Evolutionary conservation across 2,329 filamentous ascomycete species (phyloP), one percentile per base, ranked within the genome.

Genomic region (Fusarium floridanum): DNA sequence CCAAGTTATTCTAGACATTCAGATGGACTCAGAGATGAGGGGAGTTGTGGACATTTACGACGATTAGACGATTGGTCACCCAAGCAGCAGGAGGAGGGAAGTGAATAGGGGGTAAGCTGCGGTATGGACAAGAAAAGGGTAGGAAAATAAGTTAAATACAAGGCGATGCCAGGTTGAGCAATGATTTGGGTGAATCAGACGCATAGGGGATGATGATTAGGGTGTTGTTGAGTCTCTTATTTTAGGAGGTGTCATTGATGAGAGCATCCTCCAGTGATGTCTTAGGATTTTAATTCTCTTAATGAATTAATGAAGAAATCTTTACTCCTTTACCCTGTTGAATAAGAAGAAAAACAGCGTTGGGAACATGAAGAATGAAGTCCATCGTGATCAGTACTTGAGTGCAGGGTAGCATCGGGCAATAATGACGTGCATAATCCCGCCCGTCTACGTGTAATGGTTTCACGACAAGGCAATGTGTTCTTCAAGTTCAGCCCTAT

Each of bases 11-110:
- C 24, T 78, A 78, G 77, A 78, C 72, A 76, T 71, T 67, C 72
- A 70, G 45, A 64, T 68, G 73, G 66, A 66, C 50, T 48, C 43
- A 41, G 57, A 68, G 70, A 66, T 62, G 65, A 45, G 29, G 65
- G 64, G 71, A 48, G 70, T 60, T 64, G 67, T 71, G 71, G 73
- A 41, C 50, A 71, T 68, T 77, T 66, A 72, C 68, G 68, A 72
- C 37, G 74, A 77, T 78, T 45, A 78, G 76, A 78, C 56, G 62
- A 55, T 77, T 69, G 70, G 75, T 73, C 67, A 67, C 64, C 67
- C 73, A 76, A 61, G 36, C 48, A 62, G 57, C 37, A 41, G 55
- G 32, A 45, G 27, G 20, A 29, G 53, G n/a, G 9, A 45, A 39
- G 50, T 43, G 27, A 43, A 66, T 17, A 34, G 24, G 66, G 29